Evolutionary conservation across 208 protist species (phyloP).

Genomic region (Leishmania lainsoni): DNA sequence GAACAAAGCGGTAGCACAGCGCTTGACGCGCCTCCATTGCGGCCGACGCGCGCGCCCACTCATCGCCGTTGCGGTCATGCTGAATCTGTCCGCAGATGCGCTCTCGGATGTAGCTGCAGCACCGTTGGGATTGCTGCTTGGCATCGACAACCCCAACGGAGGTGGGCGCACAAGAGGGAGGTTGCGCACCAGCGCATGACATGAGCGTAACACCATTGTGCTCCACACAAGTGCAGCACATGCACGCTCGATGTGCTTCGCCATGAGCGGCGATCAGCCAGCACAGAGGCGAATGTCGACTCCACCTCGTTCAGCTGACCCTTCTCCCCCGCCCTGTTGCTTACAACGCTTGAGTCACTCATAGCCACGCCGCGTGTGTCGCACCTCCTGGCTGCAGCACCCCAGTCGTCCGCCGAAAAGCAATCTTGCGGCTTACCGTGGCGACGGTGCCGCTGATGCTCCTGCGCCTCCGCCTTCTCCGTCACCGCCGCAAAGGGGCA

Average conservation of each 20-base stretch:
- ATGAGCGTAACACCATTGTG: constrained; percentile 46
- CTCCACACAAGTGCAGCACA: constrained; percentile 67
- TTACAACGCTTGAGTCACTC: neutral
- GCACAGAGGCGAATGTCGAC: constrained; percentile 49
- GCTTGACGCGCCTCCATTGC: constrained; percentile 41
- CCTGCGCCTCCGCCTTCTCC: constrained; percentile 37
- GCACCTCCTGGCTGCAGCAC: neutral
- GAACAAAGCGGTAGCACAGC: constrained; percentile 56
- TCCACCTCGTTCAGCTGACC: constrained; percentile 24
- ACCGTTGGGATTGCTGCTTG: neutral
- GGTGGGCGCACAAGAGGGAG: constrained; percentile 14
- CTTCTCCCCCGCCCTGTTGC: neutral
- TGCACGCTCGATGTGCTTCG: constrained; percentile 60
- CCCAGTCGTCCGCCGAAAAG: neutral
- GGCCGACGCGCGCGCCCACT: constrained; percentile 29
- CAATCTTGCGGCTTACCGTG: neutral
- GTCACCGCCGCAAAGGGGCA: constrained; percentile 54
- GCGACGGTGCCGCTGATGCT: constrained; percentile 26
- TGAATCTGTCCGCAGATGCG: neutral
- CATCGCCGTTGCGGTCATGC: constrained; percentile 4
- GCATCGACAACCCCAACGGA: constrained; percentile 10
- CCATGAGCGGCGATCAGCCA: constrained; percentile 46
- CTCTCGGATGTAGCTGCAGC: neutral
- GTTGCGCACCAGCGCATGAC: constrained; percentile 34
- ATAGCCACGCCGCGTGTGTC: neutral